Evolutionary conservation across 139 green algal genomes (phyloP), one percentile per base, ranked within the genome.

Genomic region (Picochlorum sp.): DNA sequence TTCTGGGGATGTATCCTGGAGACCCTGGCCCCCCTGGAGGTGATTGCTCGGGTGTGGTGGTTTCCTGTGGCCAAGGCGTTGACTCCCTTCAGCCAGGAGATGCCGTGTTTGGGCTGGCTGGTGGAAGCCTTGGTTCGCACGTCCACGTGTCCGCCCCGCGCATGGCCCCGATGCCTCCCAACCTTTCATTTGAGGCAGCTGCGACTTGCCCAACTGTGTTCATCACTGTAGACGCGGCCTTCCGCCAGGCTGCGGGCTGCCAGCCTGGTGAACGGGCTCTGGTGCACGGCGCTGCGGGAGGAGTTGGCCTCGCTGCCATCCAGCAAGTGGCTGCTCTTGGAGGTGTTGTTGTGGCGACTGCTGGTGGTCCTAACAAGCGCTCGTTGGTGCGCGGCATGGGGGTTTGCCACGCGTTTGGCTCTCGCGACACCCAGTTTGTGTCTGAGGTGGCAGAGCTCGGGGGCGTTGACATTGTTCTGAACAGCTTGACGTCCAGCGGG

Each of bases 1-100:
- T 82, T 54, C 74, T 93, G 64, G 84, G 84, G 63, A 91, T 92
- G 89, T 95, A 95, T 74, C 87, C 87, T 6, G 89, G 89, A 6
- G 87, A 95, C 65, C 87, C 89, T 4, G 89, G 89, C 0, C 63
- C 69, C 69, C 87, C 89, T 0, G 85, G 85, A n/a, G 81, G 72
- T 21, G 89, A 96, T 73, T 87, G 79, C 68, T 58, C 89, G 18
- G 89, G 89, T 24, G 79, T 93, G 26, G 82, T 95, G 49, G 57
- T 87, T 24, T 63, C 69, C n/a, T 57, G 60, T 7, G 77, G 80
- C 4, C 14, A 50, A n/a, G 46, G 46, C 34, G 56, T 69, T 3
- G 64, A 28, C 1, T 30, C 44, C 21, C 23, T 73, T 32, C 20
- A 21, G 14, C 62, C 62, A 38, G 85, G 88, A 3, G 76, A 89